These are phyloP conservation scores for Dryadomyces quercus-mongolicae DNA, from an alignment of 2,329 filamentous ascomycete species.

Conservation along the genomic window DNA sequence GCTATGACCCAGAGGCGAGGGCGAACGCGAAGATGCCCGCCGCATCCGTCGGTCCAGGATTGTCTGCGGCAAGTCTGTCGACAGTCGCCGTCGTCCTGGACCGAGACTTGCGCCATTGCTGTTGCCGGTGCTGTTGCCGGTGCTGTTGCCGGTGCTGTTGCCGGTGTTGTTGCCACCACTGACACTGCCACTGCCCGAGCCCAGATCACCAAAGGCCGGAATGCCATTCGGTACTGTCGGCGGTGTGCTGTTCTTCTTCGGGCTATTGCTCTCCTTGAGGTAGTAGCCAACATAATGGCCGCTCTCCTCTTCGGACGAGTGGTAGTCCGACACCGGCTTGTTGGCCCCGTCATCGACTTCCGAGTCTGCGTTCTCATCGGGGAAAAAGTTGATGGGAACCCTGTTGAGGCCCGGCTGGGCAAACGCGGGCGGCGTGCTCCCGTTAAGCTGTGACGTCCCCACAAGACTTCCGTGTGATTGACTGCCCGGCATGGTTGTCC, in stretches of 20 bases:
- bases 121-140: neutral
- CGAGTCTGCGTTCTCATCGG: conserved; percentile 35
- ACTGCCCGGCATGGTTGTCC: conserved; percentile 23
- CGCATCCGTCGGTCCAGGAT: conserved; percentile 41
- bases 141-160: neutral
- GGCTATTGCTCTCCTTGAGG: conserved; percentile 19
- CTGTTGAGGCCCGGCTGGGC: conserved; percentile 33
- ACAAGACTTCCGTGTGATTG: conserved; percentile 13
- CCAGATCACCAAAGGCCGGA: conserved; percentile 34
- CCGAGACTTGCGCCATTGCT: neutral
- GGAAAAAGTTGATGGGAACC: conserved; percentile 39
- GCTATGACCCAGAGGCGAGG: conserved; percentile 40
- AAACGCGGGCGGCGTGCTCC: conserved; percentile 23
- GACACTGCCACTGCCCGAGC: conserved; percentile 7
- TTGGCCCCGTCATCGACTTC: conserved; percentile 32
- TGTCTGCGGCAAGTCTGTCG: conserved; percentile 41
- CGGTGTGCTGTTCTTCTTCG: conserved; percentile 11
- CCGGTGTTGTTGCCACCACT: no score
- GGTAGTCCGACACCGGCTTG: conserved; percentile 26
- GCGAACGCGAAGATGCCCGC: conserved; percentile 38
- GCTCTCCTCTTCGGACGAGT: conserved; percentile 34
- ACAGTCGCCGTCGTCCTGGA: conserved; percentile 28
- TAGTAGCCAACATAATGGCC: conserved; percentile 26
- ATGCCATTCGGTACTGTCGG: conserved; percentile 25
- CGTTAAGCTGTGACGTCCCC: conserved; percentile 8